Conservation (phyloP, 2,329 filamentous ascomycete genomes). For the Cladosporium cucumerinum region DNA sequence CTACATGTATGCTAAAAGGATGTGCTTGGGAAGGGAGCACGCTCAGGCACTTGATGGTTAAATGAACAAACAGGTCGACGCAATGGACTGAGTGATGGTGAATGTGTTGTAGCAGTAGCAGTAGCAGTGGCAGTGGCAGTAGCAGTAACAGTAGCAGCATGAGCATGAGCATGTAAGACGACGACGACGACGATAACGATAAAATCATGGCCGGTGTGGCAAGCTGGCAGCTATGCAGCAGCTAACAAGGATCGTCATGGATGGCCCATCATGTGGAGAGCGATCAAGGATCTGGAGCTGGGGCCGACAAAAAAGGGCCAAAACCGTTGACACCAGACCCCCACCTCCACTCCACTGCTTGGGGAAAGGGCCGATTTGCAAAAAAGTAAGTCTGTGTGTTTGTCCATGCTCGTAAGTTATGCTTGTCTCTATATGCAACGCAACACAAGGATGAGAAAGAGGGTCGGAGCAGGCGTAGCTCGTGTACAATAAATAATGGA, state of each 20-base stretch:
- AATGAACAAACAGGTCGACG: background rate
- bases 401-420: background rate
- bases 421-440: background rate
- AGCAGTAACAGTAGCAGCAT: no score
- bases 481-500: background rate
- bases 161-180: background rate
- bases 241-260: background rate
- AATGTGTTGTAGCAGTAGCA: background rate
- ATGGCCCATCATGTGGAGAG: background rate
- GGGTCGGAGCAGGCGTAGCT: background rate
- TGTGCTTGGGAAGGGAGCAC: background rate
- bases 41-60: background rate
- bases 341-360: slow-evolving; percentile 5
- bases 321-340: background rate
- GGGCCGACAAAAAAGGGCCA: no score
- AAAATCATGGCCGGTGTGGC: background rate
- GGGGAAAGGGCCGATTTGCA: slow-evolving; percentile 7
- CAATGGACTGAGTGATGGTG: background rate
- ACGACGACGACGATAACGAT: no score
- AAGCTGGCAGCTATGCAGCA: background rate
- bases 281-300: background rate
- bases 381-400: background rate
- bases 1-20: background rate
- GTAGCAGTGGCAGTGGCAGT: no score
- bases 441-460: background rate